Evolutionary conservation across 305 asterid species (phyloP), one percentile per base, ranked within the genome.

Genomic region (Fraxinus albicans): DNA sequence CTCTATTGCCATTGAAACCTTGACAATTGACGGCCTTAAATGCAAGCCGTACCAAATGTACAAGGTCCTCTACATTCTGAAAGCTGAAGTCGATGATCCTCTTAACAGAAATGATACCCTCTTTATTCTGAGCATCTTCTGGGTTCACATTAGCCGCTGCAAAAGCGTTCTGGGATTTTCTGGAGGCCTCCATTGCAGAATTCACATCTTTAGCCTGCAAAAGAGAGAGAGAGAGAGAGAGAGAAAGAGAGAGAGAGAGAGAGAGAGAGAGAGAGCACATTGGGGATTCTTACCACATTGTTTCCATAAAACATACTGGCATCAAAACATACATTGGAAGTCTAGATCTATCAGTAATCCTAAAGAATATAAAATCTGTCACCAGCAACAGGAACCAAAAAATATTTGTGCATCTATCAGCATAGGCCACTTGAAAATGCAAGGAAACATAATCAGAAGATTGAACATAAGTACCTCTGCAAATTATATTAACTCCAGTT

Each of bases 171-270:
- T 84, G 96, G 47, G 96, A 86, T 85, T 89, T 93, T 83, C 86
- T 91, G 80, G 95, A 84, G 65, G 99, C 98, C 84, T 93, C 99
- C 98, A 96, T 92, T 60, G 98, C 99, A 88, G 87, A 89, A 83
- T 82, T 91, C 73, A 88, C 91, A 77, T 93, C 93, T 81, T 87
- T 90, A 6, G 97, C 87, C 99, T 96, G 91, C 84, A 77, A 25
- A 1, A 25, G 27, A 25, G 27, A 25, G 27, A 25, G 27, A 25
- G 27, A 25, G 27, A 25, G 27, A 25, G 27, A 79, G 84, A 85
- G 60, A 50, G 7, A 12, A n/a, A n/a, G n/a, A 25, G 27, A 25
- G 27, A 25, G 27, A 25, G 27, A 25, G 27, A 25, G 27, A 25
- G 27, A 25, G 27, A 25, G 27, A 79, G 84, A 85, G 60, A 50